These are phyloP conservation scores for Fraxinus platypoda DNA, from an alignment of 305 asterid genomes.

Conservation along the genomic window DNA sequence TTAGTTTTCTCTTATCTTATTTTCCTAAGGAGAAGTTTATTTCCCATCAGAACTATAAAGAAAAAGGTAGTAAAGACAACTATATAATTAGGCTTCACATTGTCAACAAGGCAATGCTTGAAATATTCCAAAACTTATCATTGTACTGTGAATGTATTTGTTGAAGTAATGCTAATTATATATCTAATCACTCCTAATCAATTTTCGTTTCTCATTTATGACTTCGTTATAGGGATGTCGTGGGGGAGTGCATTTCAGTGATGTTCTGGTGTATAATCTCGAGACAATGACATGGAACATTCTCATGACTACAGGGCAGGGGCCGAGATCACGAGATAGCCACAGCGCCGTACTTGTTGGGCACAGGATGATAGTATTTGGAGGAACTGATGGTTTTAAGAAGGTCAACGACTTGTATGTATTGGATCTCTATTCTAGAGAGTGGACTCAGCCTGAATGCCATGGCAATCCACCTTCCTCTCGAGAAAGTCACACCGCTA, in stretches of 20 bases:
- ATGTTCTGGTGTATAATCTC: conserved; percentile 68
- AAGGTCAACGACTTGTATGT: conserved; percentile 78
- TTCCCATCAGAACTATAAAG: background rate
- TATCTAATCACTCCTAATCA: background rate
- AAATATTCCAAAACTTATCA: background rate
- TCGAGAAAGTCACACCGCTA: conserved; percentile 86
- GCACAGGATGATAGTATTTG: conserved; percentile 72
- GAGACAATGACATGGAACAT: conserved; percentile 71
- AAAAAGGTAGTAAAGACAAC: background rate
- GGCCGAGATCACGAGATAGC: conserved; percentile 94
- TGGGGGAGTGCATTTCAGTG: conserved; percentile 93
- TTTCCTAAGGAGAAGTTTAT: background rate
- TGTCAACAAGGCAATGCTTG: background rate
- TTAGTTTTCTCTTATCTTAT: background rate
- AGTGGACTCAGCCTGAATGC: conserved; percentile 76
- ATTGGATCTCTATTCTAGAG: conserved; percentile 61
- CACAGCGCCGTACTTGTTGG: conserved; percentile 78
- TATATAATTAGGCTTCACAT: background rate
- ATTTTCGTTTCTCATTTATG: background rate
- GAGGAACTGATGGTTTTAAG: conserved; percentile 82
- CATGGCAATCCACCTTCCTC: conserved; percentile 68
- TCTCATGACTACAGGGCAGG: conserved; percentile 66
- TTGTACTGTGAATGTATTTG: background rate
- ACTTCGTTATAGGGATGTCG: conserved; percentile 64
- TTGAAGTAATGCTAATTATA: background rate